Conservation (phyloP, 495 filamentous ascomycete species). For the Penicillium soppii region DNA sequence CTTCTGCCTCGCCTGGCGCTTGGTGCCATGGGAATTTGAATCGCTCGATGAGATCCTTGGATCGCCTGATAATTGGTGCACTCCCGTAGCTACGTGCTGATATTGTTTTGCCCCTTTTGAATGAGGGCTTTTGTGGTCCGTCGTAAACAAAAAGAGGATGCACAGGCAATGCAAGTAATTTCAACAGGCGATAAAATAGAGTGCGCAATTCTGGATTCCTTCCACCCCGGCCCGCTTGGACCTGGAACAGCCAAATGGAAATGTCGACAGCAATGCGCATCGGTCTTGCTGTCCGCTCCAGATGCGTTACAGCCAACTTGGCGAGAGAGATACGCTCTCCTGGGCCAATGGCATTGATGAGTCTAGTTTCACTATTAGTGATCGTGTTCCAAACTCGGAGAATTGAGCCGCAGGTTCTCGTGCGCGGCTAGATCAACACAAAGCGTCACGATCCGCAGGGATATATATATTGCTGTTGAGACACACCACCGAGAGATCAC, state of each 20-base stretch:
- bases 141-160: slow-evolving; percentile 96
- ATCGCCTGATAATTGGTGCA: slow-evolving; percentile 54
- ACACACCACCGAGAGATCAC: not conserved
- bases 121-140: slow-evolving; percentile 81
- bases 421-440: not conserved
- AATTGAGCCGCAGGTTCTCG: not conserved
- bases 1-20: slow-evolving; percentile 95
- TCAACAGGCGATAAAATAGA: slow-evolving; percentile 87
- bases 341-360: slow-evolving; percentile 83
- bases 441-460: not conserved
- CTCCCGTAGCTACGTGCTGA: slow-evolving; percentile 39
- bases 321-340: slow-evolving; percentile 80
- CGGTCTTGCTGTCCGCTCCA: slow-evolving; percentile 67
- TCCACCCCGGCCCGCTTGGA: slow-evolving; percentile 81
- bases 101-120: slow-evolving; percentile 73
- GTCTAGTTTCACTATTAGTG: slow-evolving; percentile 49
- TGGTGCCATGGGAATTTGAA: slow-evolving; percentile 85
- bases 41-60: slow-evolving; percentile 75
- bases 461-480: slow-evolving; percentile 18
- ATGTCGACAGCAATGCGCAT: slow-evolving; percentile 91
- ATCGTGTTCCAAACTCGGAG: not conserved
- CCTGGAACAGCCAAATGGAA: slow-evolving; percentile 97
- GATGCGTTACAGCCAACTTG: slow-evolving; percentile 73
- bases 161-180: slow-evolving; percentile 75
- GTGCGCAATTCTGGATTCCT: slow-evolving; percentile 89